Base-by-base conservation (phyloP, 768 basidiomycete genomes). In the Candolleomyces efflorescens region DNA sequence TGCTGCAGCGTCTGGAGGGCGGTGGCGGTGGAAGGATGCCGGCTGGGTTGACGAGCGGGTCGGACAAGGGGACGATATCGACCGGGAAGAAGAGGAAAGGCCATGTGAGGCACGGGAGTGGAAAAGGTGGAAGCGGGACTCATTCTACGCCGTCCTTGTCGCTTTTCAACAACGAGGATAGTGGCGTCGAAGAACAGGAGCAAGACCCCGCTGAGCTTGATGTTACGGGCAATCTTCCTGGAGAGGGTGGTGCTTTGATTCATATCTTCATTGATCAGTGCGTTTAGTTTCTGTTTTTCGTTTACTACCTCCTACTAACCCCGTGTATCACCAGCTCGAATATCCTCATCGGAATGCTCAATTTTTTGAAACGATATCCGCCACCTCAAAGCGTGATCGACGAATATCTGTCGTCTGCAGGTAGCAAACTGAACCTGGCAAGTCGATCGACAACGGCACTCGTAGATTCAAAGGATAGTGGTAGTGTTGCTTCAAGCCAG, bases 321-420 rank as follows among this genome's bases (percentile, higher is more conserved):
- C 78, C 60, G 66, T 76, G 23, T 59, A 48, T 63, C 24, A 48
- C 63, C 24, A 93, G 92, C 63, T 94, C 92, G 15, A 94, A 94
- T 67, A 93, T 94, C 60, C 81, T 94, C 47, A 86, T 94, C 59
- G 92, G 92, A 36, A 80, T 93, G 55, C 68, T 93, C n/a, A 82
- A 78, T 26, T 83, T 87, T 69, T 70, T 89, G 53, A 85, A 83
- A 67, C 83, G 79, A 17, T 41, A 39, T 37, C 57, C 57, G 4
- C 57, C 57, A 5, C 57, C 57, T 20, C 39, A 53, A 43, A 32
- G 43, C 26, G 24, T 53, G 3, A 51, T 58, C 18, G 38, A 39
- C 24, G 57, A 52, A 15, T 58, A 58, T 20, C 26, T 57, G 12
- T 10, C 50, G 18, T 53, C 51, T 13, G 36, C 12, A 41, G 7